A percentile compares a stretch with the other conserved stretches of the same genome.
Conservation (phyloP, 192 early-diverging fungal species). For the Coemansia sp. region DNA sequence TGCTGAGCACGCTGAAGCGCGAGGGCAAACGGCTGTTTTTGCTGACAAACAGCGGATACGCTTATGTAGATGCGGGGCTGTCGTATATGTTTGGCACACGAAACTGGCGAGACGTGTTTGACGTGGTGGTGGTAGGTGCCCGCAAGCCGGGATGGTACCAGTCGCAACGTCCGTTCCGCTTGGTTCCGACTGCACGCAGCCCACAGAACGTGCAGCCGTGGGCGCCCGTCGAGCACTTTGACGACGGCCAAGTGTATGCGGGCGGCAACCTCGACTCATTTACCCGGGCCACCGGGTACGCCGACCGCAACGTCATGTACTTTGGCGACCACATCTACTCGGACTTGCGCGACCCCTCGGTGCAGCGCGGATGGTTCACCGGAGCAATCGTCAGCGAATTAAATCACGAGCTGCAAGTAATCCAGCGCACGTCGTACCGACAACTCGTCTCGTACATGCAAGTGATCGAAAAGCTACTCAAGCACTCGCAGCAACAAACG, state of each 20-base stretch:
- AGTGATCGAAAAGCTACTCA: slow-evolving; percentile 58
- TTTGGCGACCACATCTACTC: slow-evolving; percentile 68
- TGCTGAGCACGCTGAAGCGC: slow-evolving; percentile 48
- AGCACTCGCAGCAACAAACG: slow-evolving; percentile 58
- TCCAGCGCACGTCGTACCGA: slow-evolving; percentile 55
- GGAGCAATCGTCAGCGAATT: slow-evolving; percentile 64
- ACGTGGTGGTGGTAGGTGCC: slow-evolving; percentile 60
- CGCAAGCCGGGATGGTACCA: slow-evolving; percentile 63
- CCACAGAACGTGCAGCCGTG: slow-evolving; percentile 44
- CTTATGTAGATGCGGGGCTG: slow-evolving; percentile 57
- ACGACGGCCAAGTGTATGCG: slow-evolving; percentile 61
- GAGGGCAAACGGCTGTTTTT: slow-evolving; percentile 60
- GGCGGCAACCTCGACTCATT: slow-evolving; percentile 63
- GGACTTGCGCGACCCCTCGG: slow-evolving; percentile 61
- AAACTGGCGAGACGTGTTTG: slow-evolving; percentile 63
- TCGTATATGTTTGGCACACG: slow-evolving; percentile 50
- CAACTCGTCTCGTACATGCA: slow-evolving; percentile 57
- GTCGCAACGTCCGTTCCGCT: slow-evolving; percentile 61
- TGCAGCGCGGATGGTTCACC: slow-evolving; percentile 65
- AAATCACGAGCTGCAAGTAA: slow-evolving; percentile 56
- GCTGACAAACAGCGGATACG: slow-evolving; percentile 61
- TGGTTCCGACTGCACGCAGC: slow-evolving; percentile 26
- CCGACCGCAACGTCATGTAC: slow-evolving; percentile 61
- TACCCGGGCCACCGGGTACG: slow-evolving; percentile 58
- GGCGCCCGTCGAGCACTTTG: slow-evolving; percentile 56